Evolutionary conservation across 2,329 filamentous ascomycete species (phyloP).

Genomic region (Tolypocladium guangdongense): DNA sequence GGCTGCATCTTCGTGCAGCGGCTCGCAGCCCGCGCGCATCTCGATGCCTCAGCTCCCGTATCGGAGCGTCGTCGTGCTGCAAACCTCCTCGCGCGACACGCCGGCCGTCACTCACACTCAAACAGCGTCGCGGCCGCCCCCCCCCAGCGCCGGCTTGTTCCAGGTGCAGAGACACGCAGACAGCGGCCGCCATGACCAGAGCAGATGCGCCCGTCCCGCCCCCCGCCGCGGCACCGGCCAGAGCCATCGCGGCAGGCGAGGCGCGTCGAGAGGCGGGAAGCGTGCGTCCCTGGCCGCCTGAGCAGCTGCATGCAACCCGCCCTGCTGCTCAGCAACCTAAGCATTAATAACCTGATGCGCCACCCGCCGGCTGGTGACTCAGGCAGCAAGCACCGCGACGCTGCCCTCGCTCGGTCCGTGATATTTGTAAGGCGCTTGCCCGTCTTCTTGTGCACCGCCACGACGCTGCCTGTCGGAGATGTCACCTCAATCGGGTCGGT

Average conservation of each 20-base stretch:
- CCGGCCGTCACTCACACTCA: neutral
- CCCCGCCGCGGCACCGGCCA: neutral
- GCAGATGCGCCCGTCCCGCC: neutral
- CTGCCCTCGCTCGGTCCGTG: neutral
- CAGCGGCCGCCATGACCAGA: neutral
- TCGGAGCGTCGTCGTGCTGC: neutral
- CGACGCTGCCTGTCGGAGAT: neutral
- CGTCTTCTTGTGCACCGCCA: neutral
- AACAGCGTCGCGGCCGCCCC: no score
- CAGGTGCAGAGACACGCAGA: neutral
- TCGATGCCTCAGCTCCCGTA: neutral
- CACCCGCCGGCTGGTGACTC: neutral
- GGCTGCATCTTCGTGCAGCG: neutral
- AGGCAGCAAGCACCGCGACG: neutral
- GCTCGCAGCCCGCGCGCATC: no score
- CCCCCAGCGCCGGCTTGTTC: no score
- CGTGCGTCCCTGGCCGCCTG: slow-evolving; percentile 10
- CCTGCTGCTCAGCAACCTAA: neutral
- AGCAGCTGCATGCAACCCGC: slow-evolving; percentile 8
- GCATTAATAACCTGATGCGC: neutral
- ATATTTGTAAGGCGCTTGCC: neutral
- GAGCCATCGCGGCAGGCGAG: neutral
- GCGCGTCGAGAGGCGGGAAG: neutral
- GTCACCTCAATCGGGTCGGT: neutral
- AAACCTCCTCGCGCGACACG: no score